Percentiles rank a stretch among this genome's conserved stretches.
Conservation (phyloP, 495 filamentous ascomycete species). For the Xylaria venustula region DNA sequence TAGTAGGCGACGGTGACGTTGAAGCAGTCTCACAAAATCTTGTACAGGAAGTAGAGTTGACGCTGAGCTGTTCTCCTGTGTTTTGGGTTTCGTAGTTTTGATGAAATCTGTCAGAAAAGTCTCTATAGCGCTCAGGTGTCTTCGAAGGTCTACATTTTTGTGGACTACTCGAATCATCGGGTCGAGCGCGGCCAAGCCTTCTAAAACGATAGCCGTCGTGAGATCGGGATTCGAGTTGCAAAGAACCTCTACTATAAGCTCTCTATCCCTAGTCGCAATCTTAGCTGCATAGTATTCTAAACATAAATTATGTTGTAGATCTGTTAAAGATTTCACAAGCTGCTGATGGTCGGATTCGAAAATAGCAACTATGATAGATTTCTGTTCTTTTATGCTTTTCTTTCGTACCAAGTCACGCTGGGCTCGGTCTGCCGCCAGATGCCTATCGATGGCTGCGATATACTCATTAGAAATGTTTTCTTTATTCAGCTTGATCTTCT, state of each 20-base stretch:
- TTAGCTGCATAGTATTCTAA: constrained; percentile 58
- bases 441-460: constrained; percentile 47
- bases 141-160: constrained; percentile 61
- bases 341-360: constrained; percentile 32
- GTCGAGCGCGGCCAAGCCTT: constrained; percentile 59
- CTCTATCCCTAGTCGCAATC: constrained; percentile 60
- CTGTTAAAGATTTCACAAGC: constrained; percentile 36
- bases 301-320: constrained; percentile 51
- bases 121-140: constrained; percentile 55
- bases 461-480: constrained; percentile 48
- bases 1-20: constrained; percentile 49
- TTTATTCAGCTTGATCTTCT: constrained; percentile 52
- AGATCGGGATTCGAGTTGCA: constrained; percentile 60
- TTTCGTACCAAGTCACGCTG: constrained; percentile 49
- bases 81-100: constrained; percentile 37
- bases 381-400: constrained; percentile 30
- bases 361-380: constrained; percentile 55
- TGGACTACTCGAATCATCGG: constrained; percentile 63
- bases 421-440: constrained; percentile 41
- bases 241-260: constrained; percentile 55
- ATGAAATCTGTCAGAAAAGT: constrained; percentile 62
- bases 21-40: constrained; percentile 58
- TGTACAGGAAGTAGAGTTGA: constrained; percentile 52
- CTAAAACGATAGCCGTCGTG: constrained; percentile 56
- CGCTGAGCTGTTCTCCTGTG: constrained; percentile 6